phyloP scores from a whole-genome alignment of 352 stramenopile species.

The Aphanomyces astaci region DNA sequence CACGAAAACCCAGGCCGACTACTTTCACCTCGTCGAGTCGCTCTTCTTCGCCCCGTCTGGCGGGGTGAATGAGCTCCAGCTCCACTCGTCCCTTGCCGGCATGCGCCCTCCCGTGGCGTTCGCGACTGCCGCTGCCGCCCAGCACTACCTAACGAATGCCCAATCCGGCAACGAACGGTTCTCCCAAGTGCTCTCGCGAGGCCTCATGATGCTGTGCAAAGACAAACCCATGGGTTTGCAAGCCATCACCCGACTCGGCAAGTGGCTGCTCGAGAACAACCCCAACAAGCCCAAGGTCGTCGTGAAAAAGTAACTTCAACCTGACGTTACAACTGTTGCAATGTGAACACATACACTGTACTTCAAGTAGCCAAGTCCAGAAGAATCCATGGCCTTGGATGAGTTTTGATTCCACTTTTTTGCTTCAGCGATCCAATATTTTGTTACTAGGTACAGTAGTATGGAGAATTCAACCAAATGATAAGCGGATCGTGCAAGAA shows the following conservation, averaged over 20 bases:
- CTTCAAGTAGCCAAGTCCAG: background rate
- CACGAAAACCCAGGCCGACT: constrained; percentile 50
- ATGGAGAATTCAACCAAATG: too few relatives aligned
- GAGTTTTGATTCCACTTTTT: too few relatives aligned
- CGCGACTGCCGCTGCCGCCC: constrained; percentile 46
- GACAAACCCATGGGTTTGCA: constrained; percentile 63
- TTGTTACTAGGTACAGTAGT: too few relatives aligned
- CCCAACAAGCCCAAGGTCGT: constrained; percentile 67
- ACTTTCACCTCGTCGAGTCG: constrained; percentile 49
- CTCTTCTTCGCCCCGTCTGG: constrained; percentile 45
- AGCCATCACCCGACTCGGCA: constrained; percentile 73
- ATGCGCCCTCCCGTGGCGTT: constrained; percentile 49
- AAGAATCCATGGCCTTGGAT: background rate
- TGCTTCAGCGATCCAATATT: too few relatives aligned
- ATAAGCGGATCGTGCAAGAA: too few relatives aligned
- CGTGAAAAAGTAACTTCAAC: background rate
- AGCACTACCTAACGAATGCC: constrained; percentile 50
- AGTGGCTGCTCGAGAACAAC: constrained; percentile 82
- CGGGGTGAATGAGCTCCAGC: constrained; percentile 31
- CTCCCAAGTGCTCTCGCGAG: constrained; percentile 60
- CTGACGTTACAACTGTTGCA: background rate
- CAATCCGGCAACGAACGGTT: constrained; percentile 45
- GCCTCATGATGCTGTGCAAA: constrained; percentile 70
- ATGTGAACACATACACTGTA: too few relatives aligned
- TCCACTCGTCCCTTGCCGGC: constrained; percentile 52